These are phyloP conservation scores for Metarhizium anisopliae DNA, from an alignment of 2,329 filamentous ascomycete species.

Conservation along the genomic window DNA sequence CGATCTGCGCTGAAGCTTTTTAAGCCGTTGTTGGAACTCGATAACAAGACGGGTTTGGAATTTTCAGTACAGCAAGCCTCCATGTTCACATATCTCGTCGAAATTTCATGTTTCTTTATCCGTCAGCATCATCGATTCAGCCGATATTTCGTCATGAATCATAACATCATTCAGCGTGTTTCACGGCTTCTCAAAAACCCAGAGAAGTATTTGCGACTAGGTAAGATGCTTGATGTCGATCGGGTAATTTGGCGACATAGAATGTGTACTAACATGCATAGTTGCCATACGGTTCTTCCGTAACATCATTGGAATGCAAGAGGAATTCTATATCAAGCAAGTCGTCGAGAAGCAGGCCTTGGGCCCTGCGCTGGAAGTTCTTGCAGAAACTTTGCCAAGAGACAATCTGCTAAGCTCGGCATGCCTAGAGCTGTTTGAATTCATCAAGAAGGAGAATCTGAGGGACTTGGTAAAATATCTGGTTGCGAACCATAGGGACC, in stretches of 20 bases:
- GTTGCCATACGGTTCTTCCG: slow-evolving; percentile 92
- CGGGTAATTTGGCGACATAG: background rate
- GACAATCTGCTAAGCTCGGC: slow-evolving; percentile 93
- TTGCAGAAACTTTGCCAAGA: slow-evolving; percentile 76
- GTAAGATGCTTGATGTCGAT: slow-evolving; percentile 35
- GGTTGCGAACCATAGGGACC: slow-evolving; percentile 75
- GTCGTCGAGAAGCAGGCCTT: slow-evolving; percentile 75
- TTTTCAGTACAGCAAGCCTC: slow-evolving; percentile 78
- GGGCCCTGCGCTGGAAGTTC: slow-evolving; percentile 74
- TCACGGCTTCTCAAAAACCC: slow-evolving; percentile 72
- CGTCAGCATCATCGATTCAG: slow-evolving; percentile 79
- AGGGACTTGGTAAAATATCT: slow-evolving; percentile 77
- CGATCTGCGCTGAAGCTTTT: slow-evolving; percentile 79
- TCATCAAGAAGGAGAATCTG: slow-evolving; percentile 72
- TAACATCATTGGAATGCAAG: slow-evolving; percentile 72
- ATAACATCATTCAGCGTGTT: slow-evolving; percentile 70
- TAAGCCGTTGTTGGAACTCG: slow-evolving; percentile 73
- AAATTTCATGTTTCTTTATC: slow-evolving; percentile 90
- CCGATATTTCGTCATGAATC: slow-evolving; percentile 77
- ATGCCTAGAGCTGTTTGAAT: slow-evolving; percentile 88
- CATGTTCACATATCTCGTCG: slow-evolving; percentile 84
- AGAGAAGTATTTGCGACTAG: slow-evolving; percentile 88
- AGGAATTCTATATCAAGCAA: slow-evolving; percentile 85
- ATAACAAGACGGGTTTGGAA: slow-evolving; percentile 57
- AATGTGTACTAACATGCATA: slow-evolving; percentile 21